phyloP scores from a whole-genome alignment of 176 grass and related monocot species.

The Carex parvula region DNA sequence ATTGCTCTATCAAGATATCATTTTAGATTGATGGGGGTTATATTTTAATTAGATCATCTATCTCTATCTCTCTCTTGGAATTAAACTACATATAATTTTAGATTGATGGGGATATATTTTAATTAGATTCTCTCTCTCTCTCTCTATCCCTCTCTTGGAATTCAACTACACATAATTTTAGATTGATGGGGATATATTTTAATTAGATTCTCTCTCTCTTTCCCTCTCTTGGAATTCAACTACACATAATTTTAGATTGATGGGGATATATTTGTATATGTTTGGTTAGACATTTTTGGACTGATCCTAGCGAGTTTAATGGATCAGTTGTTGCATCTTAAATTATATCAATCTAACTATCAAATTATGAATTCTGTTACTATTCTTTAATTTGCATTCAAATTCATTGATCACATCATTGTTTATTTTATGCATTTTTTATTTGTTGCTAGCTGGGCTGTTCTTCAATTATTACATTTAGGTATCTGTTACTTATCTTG shows the following conservation, averaged over 20 bases:
- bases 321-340: background rate
- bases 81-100: too few relatives aligned
- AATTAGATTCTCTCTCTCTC: background rate
- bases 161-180: background rate
- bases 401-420: background rate
- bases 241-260: background rate
- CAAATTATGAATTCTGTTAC: background rate
- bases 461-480: background rate
- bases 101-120: too few relatives aligned
- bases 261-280: background rate
- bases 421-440: background rate
- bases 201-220: too few relatives aligned
- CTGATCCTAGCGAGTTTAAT: background rate
- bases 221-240: too few relatives aligned
- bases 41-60: too few relatives aligned
- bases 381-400: background rate
- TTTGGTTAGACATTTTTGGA: background rate
- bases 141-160: background rate
- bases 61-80: too few relatives aligned
- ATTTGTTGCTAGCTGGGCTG: background rate
- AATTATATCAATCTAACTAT: background rate
- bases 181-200: background rate
- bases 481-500: background rate
- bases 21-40: too few relatives aligned
- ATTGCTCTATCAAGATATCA: too few relatives aligned